A percentile compares a stretch with the other conserved stretches of the same genome.
Conservation (phyloP, 768 basidiomycete genomes). For the Xanthoconium purpureum region DNA sequence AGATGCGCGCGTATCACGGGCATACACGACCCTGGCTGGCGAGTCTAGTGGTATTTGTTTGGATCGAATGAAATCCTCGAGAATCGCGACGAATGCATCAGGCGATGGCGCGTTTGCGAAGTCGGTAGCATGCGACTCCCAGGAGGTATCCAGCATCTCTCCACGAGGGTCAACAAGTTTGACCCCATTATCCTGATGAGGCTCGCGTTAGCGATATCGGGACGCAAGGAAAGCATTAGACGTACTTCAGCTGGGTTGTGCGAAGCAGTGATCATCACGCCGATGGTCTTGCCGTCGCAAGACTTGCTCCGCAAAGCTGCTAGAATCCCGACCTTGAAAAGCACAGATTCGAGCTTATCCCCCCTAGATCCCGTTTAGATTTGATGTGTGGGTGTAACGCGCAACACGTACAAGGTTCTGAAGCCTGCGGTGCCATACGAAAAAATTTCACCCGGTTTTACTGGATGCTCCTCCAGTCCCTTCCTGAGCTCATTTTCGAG, state of each 20-base stretch:
- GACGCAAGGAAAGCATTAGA: neutral
- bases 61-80: conserved; percentile 59
- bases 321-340: conserved; percentile 89
- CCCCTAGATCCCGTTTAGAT: conserved; percentile 44
- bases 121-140: conserved; percentile 85
- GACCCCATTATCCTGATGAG: conserved; percentile 89
- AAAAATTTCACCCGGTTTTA: conserved; percentile 65
- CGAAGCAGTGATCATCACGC: conserved; percentile 99
- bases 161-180: conserved; percentile 97
- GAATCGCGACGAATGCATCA: conserved; percentile 63
- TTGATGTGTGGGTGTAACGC: conserved; percentile 1
- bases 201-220: neutral
- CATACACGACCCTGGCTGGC: conserved; percentile 84
- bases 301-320: conserved; percentile 90
- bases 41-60: conserved; percentile 75
- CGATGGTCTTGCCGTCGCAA: conserved; percentile 87
- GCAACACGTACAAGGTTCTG: conserved; percentile 70
- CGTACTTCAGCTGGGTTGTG: conserved; percentile 95
- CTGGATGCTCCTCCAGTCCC: conserved; percentile 62
- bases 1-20: conserved; percentile 89
- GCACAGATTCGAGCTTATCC: conserved; percentile 75
- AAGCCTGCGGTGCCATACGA: conserved; percentile 96
- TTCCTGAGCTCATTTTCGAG: conserved; percentile 44
- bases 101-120: conserved; percentile 82
- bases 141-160: conserved; percentile 93